These are phyloP conservation scores for Hypoxylon sp. DNA, from an alignment of 2,329 filamentous ascomycete genomes.

Conservation along the genomic window DNA sequence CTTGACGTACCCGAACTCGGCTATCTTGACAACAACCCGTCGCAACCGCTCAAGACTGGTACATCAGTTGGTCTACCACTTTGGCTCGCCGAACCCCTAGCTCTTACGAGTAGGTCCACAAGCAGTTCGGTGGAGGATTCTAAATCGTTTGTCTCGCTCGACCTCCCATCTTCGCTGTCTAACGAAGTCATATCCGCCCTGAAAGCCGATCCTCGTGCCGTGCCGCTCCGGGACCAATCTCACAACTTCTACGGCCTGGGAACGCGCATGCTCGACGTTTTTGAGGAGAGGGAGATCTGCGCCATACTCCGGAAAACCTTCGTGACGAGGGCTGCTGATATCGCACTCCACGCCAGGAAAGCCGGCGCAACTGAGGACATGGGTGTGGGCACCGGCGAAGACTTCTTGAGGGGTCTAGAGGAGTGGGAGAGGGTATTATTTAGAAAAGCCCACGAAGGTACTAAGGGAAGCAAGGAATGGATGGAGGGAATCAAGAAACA, in stretches of 20 bases:
- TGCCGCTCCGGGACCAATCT: conserved; percentile 86
- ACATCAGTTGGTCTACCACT: conserved; percentile 87
- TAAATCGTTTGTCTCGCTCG: conserved; percentile 80
- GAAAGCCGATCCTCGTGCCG: conserved; percentile 88
- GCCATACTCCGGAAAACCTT: conserved; percentile 84
- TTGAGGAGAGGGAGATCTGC: conserved; percentile 84
- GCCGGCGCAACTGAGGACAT: conserved; percentile 75
- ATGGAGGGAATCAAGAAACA: conserved; percentile 71
- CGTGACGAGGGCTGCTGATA: conserved; percentile 82
- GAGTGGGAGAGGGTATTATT: conserved; percentile 89
- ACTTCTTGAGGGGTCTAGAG: conserved; percentile 90
- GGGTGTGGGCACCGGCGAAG: conserved; percentile 73
- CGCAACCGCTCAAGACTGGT: conserved; percentile 79
- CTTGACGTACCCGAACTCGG: conserved; percentile 89
- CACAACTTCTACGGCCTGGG: conserved; percentile 91
- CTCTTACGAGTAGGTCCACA: conserved; percentile 70
- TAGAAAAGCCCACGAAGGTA: conserved; percentile 79
- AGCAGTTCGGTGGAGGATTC: conserved; percentile 57
- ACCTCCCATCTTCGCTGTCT: conserved; percentile 83
- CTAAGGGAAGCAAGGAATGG: conserved; percentile 79
- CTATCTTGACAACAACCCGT: conserved; percentile 87
- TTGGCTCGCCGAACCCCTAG: conserved; percentile 96
- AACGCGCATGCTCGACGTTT: conserved; percentile 87
- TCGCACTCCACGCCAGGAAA: conserved; percentile 91
- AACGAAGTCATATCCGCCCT: conserved; percentile 88